Conservation (phyloP, 768 basidiomycete species). For the Russula brevipes region DNA sequence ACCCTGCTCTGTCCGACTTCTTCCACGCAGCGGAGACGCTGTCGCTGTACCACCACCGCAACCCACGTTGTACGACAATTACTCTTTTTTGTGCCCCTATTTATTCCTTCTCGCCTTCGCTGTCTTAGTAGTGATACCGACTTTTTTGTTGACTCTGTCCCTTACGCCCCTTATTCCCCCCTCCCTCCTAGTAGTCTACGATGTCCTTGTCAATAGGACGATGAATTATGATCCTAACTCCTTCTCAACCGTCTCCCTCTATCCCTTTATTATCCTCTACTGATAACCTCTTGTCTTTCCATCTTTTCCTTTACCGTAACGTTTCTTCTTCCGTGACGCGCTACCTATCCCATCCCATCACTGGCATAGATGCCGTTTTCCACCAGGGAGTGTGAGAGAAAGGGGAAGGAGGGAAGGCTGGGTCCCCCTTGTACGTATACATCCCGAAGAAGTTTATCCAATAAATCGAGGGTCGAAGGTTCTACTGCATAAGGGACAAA, state of each 20-base stretch:
- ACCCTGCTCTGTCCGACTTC: not conserved
- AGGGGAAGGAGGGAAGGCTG: slow-evolving; percentile 2
- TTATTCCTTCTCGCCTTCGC: slow-evolving; percentile 14
- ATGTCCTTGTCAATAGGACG: slow-evolving; percentile 10
- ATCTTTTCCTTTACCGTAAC: not conserved
- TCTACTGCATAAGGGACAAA: not conserved
- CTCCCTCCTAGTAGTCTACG: not conserved
- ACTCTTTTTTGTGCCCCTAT: slow-evolving; percentile 8
- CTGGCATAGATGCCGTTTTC: slow-evolving; percentile 10
- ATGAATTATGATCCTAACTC: slow-evolving; percentile 2
- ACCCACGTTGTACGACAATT: slow-evolving; percentile 6
- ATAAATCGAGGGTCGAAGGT: slow-evolving; percentile 10
- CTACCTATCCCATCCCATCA: slow-evolving; percentile 11
- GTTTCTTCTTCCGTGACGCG: slow-evolving; percentile 7
- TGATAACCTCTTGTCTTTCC: slow-evolving; percentile 9
- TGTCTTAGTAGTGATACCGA: slow-evolving; percentile 20
- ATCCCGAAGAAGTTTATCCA: slow-evolving; percentile 1
- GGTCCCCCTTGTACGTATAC: slow-evolving; percentile 16
- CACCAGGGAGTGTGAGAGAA: not conserved
- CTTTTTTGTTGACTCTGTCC: slow-evolving; percentile 5
- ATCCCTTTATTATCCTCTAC: slow-evolving; percentile 3
- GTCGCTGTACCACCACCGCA: slow-evolving; percentile 8
- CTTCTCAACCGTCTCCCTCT: not conserved
- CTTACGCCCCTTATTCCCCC: not conserved
- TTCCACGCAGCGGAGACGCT: not conserved